Base-by-base conservation (phyloP, 148 eudicot genomes). In the Suaeda aralocaspica region DNA sequence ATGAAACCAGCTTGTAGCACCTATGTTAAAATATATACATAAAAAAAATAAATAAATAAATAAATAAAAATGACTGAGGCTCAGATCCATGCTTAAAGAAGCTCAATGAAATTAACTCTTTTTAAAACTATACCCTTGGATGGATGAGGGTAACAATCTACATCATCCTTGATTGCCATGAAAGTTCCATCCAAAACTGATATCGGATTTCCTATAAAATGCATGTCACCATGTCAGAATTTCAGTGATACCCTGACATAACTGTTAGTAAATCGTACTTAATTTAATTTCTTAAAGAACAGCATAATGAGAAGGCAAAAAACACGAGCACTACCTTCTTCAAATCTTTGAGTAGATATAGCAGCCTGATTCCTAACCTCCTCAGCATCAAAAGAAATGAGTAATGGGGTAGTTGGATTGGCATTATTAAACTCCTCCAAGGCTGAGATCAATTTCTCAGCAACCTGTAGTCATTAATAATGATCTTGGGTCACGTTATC, bases 151-250 rank as follows among this genome's bases (percentile, higher is more conserved):
- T 76, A 91, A 72, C 91, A 86, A 76, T 95, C 99, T 75, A 95
- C 91, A 77, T 95, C 99, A 79, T 95, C 99, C 81, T 95, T 95
- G 78, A 95, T 87, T 16, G 99, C 97, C 78, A 95, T 74, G 70
- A 95, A 91, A 65, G 84, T 84, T 67, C 99, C 99, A 80, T 95
- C 99, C 80, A 95, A 81, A 66, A 87, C 72, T 56, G 99, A 95
- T 74, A 89, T 63, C 64, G 97, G 86, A 51, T 81, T 83, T 68
- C 97, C 99, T 95, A 87, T 72, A 87, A 41, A 76, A 70, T 48
- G 70, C 72, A 80, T 8, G 31, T 50, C 67, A 69, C 71, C 72
- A 80, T 8, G 31, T 50, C 67, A 69, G 33, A 49, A 41, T 9
- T 26, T 66, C 55, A 72, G 44, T 48, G 42, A 70, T 64, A 31